A percentile compares a stretch with the other conserved stretches of the same genome.
phyloP scores from a whole-genome alignment of 2,329 filamentous ascomycete genomes.

The Thelonectria blattea region DNA sequence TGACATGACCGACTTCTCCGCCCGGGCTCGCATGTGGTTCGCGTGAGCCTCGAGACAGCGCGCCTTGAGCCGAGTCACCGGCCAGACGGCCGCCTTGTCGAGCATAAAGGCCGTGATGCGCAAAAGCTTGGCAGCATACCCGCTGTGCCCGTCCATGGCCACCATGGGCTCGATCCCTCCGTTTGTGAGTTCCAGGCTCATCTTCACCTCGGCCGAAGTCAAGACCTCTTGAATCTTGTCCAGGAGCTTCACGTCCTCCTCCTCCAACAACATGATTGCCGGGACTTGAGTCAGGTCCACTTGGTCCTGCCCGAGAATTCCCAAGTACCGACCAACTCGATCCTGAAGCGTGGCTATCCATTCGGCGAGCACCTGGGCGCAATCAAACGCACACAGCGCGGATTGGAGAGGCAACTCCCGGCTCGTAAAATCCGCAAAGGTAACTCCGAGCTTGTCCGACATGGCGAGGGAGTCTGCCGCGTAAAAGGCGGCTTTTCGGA shows the following conservation, averaged over 20 bases:
- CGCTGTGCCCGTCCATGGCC: conserved; percentile 65
- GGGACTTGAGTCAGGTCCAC: conserved; percentile 82
- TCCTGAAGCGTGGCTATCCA: conserved; percentile 95
- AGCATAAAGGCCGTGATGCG: conserved; percentile 86
- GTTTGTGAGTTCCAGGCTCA: conserved; percentile 61
- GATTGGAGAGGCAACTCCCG: conserved; percentile 88
- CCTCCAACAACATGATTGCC: conserved; percentile 87
- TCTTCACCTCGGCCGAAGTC: conserved; percentile 77
- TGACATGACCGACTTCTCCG: conserved; percentile 57
- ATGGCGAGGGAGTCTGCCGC: conserved; percentile 90
- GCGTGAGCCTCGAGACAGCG: conserved; percentile 62
- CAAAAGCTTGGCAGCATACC: conserved; percentile 85
- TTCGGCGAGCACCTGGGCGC: conserved; percentile 90
- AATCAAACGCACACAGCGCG: conserved; percentile 92
- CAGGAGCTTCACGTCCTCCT: conserved; percentile 87
- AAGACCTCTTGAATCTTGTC: conserved; percentile 83
- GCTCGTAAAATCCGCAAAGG: conserved; percentile 82
- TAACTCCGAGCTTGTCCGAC: conserved; percentile 84
- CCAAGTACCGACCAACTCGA: conserved; percentile 87
- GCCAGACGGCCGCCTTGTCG: conserved; percentile 90
- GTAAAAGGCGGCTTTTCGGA: conserved; percentile 94
- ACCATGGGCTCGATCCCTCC: conserved; percentile 61
- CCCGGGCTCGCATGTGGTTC: conserved; percentile 56
- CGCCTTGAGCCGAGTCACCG: conserved; percentile 64
- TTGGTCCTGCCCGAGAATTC: conserved; percentile 82